phyloP scores from a whole-genome alignment of 306 rosid species.

The Aeschynomene evenia region DNA sequence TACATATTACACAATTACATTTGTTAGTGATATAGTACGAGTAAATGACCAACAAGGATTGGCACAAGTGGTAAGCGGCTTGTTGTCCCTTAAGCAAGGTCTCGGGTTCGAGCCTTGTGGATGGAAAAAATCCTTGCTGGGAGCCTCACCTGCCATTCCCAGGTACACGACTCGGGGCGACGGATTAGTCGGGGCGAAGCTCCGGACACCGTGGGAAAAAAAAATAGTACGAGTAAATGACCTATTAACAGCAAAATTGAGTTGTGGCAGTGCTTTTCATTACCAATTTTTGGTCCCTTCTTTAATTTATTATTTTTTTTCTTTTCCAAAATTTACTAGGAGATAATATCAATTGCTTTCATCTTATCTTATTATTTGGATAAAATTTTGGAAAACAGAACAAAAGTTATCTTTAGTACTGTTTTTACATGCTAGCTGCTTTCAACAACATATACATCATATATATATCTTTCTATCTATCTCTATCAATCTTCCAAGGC shows the following conservation, averaged over 20 bases:
- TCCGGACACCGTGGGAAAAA: no score
- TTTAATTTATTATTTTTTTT: background rate
- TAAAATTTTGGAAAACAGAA: constrained; percentile 38
- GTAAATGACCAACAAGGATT: no score
- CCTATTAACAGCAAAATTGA: constrained; percentile 8
- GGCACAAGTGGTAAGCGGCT: no score
- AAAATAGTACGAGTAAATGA: background rate
- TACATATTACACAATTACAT: no score
- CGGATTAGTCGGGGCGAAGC: no score
- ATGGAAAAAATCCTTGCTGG: no score
- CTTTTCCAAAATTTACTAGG: constrained; percentile 18
- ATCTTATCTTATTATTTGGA: constrained; percentile 38
- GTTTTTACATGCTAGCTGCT: constrained; percentile 34
- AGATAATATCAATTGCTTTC: constrained; percentile 21
- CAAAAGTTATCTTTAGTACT: constrained; percentile 36
- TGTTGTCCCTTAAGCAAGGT: no score
- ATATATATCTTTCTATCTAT: background rate
- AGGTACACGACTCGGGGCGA: no score
- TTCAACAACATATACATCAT: constrained; percentile 40
- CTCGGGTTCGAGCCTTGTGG: no score
- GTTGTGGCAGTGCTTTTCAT: background rate
- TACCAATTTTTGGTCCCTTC: constrained; percentile 6
- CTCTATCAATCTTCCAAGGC: background rate
- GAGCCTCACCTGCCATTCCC: no score
- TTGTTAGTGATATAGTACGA: no score